phyloP scores from a whole-genome alignment of 1,284 basidiomycete species.

The Malassezia cuniculi region DNA sequence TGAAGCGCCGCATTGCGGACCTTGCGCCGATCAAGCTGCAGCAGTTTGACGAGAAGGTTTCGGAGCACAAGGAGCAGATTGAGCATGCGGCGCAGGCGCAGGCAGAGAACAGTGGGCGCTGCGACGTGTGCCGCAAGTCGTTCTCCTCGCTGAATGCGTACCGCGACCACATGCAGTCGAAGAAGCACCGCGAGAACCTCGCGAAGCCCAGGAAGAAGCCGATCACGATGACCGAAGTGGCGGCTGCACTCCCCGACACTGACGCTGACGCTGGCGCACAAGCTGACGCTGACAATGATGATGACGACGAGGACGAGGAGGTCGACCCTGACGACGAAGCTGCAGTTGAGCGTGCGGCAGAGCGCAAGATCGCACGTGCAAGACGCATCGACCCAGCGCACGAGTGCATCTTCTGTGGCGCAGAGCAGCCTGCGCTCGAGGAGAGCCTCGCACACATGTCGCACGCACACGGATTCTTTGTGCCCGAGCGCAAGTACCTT shows the following conservation, averaged over 20 bases:
- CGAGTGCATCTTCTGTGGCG: constrained; percentile 64
- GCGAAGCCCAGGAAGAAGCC: constrained; percentile 46
- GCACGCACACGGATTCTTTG: constrained; percentile 75
- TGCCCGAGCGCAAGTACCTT: constrained; percentile 85
- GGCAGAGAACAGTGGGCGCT: constrained; percentile 5
- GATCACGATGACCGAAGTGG: background rate
- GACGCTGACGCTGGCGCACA: too few relatives aligned
- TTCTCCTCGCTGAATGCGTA: constrained; percentile 85
- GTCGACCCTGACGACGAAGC: constrained; percentile 33
- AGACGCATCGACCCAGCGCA: constrained; percentile 30
- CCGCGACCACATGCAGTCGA: constrained; percentile 72
- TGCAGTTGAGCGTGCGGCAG: constrained; percentile 31
- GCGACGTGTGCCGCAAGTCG: constrained; percentile 51
- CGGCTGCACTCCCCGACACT: background rate
- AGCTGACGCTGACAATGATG: constrained; percentile 13
- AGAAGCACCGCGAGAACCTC: constrained; percentile 76
- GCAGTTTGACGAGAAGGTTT: constrained; percentile 81
- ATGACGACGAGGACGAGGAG: constrained; percentile 28
- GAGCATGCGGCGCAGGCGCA: constrained; percentile 15
- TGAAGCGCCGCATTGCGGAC: constrained; percentile 85
- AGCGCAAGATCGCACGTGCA: constrained; percentile 32
- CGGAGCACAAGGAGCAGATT: constrained; percentile 38
- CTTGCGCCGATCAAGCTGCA: constrained; percentile 70
- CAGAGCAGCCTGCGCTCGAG: constrained; percentile 49
- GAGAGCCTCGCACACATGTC: constrained; percentile 79